Conservation (phyloP, 257 asterid genomes). For the Knoxia roxburghii region DNA sequence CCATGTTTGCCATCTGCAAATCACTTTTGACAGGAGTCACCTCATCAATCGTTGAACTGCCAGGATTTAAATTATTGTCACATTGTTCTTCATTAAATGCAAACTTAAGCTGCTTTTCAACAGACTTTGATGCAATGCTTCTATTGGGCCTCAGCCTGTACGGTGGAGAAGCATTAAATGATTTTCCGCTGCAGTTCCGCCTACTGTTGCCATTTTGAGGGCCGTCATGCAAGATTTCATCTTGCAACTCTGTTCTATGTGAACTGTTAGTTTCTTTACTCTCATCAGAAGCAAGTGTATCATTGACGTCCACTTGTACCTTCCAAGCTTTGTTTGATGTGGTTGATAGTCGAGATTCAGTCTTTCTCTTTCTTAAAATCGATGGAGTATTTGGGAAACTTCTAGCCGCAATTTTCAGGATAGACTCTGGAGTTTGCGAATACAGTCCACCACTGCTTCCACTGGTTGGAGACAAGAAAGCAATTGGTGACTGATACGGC, state of each 20-base stretch:
- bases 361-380: slow-evolving; percentile 71
- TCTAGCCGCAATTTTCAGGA: slow-evolving; percentile 73
- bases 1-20: slow-evolving; percentile 51
- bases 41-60: slow-evolving; percentile 34
- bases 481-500: slow-evolving; percentile 34
- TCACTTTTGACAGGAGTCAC: slow-evolving; percentile 41
- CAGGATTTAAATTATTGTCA: slow-evolving; percentile 30
- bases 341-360: slow-evolving; percentile 21
- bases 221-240: slow-evolving; percentile 26
- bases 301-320: slow-evolving; percentile 16
- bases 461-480: slow-evolving; percentile 64
- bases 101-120: slow-evolving; percentile 94
- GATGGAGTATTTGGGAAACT: slow-evolving; percentile 89
- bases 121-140: slow-evolving; percentile 59
- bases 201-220: slow-evolving; percentile 30
- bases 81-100: slow-evolving; percentile 31
- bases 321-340: slow-evolving; percentile 27
- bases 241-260: slow-evolving; percentile 33
- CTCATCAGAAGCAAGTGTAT: slow-evolving; percentile 31
- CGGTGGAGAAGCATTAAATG: slow-evolving; percentile 81
- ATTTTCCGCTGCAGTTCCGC: slow-evolving; percentile 32
- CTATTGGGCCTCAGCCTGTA: slow-evolving; percentile 68
- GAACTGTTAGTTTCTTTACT: slow-evolving; percentile 22
- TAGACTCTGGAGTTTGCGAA: slow-evolving; percentile 73
- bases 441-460: slow-evolving; percentile 33